Percentiles rank a stretch among this genome's conserved stretches.
Evolutionary conservation across 805 yeast genomes (phyloP).

Genomic region (Candida vartiovaarae): DNA sequence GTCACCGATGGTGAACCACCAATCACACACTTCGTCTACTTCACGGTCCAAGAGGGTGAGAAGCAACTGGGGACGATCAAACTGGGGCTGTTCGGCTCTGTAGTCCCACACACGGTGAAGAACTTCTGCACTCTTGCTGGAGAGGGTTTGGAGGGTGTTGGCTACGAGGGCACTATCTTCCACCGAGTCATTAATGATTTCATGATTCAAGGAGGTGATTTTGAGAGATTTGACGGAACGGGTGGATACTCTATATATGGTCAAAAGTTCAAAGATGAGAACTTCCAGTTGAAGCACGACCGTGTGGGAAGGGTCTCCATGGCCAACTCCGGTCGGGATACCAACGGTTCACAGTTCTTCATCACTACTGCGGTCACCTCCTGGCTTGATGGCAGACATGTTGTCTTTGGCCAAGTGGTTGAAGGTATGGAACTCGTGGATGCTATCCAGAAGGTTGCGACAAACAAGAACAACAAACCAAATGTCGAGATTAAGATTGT

Average conservation of each 20-base stretch:
- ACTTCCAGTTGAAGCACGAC: slow-evolving; percentile 58
- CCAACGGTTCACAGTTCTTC: slow-evolving; percentile 67
- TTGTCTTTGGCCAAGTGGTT: slow-evolving; percentile 71
- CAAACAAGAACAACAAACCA: slow-evolving; percentile 37
- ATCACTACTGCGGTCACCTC: slow-evolving; percentile 49
- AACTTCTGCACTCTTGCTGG: slow-evolving; percentile 49
- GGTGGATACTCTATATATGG: slow-evolving; percentile 85
- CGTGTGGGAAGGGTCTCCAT: slow-evolving; percentile 62
- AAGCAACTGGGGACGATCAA: slow-evolving; percentile 29
- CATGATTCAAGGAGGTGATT: slow-evolving; percentile 88
- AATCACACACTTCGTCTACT: slow-evolving; percentile 21
- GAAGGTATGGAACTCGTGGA: slow-evolving; percentile 56
- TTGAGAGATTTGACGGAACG: slow-evolving; percentile 54
- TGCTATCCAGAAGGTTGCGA: slow-evolving; percentile 50
- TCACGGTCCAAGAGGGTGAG: slow-evolving; percentile 17
- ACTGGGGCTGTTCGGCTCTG: slow-evolving; percentile 58
- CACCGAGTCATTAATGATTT: slow-evolving; percentile 68
- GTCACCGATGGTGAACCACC: slow-evolving; percentile 17
- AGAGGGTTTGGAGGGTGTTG: slow-evolving; percentile 20
- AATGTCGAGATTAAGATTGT: slow-evolving; percentile 34
- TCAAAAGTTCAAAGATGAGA: slow-evolving; percentile 67
- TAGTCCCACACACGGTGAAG: slow-evolving; percentile 55
- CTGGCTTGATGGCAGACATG: slow-evolving; percentile 53
- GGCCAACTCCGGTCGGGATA: slow-evolving; percentile 65
- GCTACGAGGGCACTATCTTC: slow-evolving; percentile 57